Conservation (phyloP, 163 green algal species). For the Trebouxiophyceae sp. region DNA sequence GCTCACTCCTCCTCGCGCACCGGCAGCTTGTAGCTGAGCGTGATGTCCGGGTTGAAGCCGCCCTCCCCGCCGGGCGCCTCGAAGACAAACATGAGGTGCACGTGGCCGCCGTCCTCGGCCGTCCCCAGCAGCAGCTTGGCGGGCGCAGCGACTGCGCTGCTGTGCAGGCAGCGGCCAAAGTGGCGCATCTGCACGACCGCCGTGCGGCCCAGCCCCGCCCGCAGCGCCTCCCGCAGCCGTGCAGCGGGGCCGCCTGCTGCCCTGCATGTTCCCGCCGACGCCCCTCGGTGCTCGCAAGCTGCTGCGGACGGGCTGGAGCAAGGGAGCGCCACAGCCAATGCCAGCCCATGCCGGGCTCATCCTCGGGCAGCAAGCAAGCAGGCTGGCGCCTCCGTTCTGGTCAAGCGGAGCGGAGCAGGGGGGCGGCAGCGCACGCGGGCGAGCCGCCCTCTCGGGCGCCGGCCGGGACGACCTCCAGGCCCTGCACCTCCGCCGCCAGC, state of each 20-base stretch:
- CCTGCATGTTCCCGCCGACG: no score
- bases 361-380: no score
- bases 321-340: no score
- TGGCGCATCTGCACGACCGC: conserved; percentile 51
- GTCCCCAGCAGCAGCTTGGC: conserved; percentile 51
- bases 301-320: no score
- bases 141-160: conserved; percentile 40
- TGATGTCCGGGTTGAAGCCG: conserved; percentile 49
- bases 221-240: conserved; percentile 33
- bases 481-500: conserved; percentile 28
- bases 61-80: conserved; percentile 30
- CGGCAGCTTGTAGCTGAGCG: conserved; percentile 50
- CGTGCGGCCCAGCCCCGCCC: conserved; percentile 17
- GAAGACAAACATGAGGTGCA: conserved; percentile 67
- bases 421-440: no score
- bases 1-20: conserved; percentile 17
- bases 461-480: conserved; percentile 23
- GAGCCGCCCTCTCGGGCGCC: no score
- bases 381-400: no score
- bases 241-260: no score
- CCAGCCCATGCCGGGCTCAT: no score
- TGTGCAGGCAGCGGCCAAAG: conserved; percentile 34
- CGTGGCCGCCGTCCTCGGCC: conserved; percentile 16
- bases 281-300: no score
- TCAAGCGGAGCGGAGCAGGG: no score